Conservation (phyloP, 2,329 filamentous ascomycete species). For the Diaporthe ampelina region DNA sequence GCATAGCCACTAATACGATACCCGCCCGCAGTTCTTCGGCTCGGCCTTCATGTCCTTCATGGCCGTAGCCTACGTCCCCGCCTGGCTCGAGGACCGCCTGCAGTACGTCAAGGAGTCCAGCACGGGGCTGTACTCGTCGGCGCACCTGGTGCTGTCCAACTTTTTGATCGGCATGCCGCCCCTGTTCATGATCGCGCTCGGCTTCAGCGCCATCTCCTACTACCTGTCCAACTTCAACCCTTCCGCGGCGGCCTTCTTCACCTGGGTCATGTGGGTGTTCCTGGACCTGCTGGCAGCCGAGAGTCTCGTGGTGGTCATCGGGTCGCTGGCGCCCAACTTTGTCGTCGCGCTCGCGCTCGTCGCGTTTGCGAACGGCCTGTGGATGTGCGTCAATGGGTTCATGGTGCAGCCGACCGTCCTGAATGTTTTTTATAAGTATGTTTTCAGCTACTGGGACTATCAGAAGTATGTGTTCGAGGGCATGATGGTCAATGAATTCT, state of each 20-base stretch:
- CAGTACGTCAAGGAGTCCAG: slow-evolving; percentile 83
- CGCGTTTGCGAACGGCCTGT: slow-evolving; percentile 89
- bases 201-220: slow-evolving; percentile 84
- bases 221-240: slow-evolving; percentile 84
- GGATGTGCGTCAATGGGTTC: slow-evolving; percentile 91
- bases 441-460: slow-evolving; percentile 91
- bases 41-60: slow-evolving; percentile 85
- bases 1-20: background rate
- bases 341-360: slow-evolving; percentile 84
- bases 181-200: slow-evolving; percentile 79
- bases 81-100: slow-evolving; percentile 83
- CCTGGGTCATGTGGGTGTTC: slow-evolving; percentile 87
- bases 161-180: slow-evolving; percentile 83
- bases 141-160: slow-evolving; percentile 81
- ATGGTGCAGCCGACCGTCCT: slow-evolving; percentile 79
- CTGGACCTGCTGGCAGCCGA: slow-evolving; percentile 87
- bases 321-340: slow-evolving; percentile 81
- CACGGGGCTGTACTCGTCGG: slow-evolving; percentile 84
- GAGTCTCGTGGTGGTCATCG: slow-evolving; percentile 83
- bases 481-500: slow-evolving; percentile 95
- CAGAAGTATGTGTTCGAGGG: slow-evolving; percentile 89
- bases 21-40: slow-evolving; percentile 68
- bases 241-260: slow-evolving; percentile 76
- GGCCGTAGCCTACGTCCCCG: slow-evolving; percentile 87
- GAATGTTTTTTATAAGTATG: slow-evolving; percentile 89